Percentiles rank a stretch among this genome's conserved stretches.
phyloP scores from a whole-genome alignment of 1,284 basidiomycete genomes.

The Cryptococcus sp. region DNA sequence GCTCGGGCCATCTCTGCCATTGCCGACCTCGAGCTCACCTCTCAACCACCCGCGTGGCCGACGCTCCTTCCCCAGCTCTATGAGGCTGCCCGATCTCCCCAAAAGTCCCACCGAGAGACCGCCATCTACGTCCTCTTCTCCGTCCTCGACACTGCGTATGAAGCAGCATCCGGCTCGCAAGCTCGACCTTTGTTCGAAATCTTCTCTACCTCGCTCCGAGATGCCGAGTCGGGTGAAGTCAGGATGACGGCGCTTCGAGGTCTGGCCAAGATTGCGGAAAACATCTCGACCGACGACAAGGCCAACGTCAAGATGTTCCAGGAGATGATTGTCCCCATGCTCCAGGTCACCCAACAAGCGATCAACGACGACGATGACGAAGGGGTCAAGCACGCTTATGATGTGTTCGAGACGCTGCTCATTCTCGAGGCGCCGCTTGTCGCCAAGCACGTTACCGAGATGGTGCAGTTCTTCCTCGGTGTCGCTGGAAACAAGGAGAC shows the following conservation, averaged over 20 bases:
- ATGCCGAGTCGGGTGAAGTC: conserved; percentile 86
- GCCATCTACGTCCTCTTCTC: conserved; percentile 88
- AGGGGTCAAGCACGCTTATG: conserved; percentile 83
- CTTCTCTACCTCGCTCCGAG: conserved; percentile 70
- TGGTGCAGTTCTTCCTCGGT: conserved; percentile 82
- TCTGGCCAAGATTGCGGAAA: conserved; percentile 87
- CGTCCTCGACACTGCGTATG: conserved; percentile 85
- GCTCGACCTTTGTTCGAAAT: conserved; percentile 74
- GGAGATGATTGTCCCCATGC: conserved; percentile 79
- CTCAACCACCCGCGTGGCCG: conserved; percentile 66
- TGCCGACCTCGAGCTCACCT: conserved; percentile 80
- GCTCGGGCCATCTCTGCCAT: conserved; percentile 91
- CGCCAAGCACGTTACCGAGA: conserved; percentile 77
- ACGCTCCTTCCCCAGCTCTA: conserved; percentile 84
- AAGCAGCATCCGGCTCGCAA: conserved; percentile 69
- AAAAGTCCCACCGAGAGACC: conserved; percentile 77
- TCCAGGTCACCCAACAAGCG: conserved; percentile 80
- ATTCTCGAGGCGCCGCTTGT: conserved; percentile 92
- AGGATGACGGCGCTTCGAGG: conserved; percentile 86
- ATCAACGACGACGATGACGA: conserved; percentile 77
- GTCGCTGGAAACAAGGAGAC: conserved; percentile 75
- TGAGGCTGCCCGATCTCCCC: conserved; percentile 65
- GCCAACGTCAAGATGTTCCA: conserved; percentile 85
- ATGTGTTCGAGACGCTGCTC: conserved; percentile 91
- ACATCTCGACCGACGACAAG: conserved; percentile 85